Percentiles rank a stretch among this genome's conserved stretches.
Evolutionary conservation across 2,329 filamentous ascomycete species (phyloP).

Genomic region (Aspergillus sergii): DNA sequence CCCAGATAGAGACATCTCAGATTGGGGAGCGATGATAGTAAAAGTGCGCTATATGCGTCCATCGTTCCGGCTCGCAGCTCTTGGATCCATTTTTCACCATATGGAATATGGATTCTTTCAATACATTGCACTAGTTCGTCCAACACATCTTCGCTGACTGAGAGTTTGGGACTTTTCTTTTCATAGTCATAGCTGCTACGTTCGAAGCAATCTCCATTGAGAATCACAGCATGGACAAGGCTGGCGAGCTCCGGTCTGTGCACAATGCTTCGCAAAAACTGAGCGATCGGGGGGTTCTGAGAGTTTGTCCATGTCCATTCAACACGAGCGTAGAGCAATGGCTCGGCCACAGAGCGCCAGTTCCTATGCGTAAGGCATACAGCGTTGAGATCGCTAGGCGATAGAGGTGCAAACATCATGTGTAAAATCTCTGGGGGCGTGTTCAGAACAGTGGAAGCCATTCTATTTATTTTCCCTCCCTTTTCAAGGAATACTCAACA

Average conservation of each 20-base stretch:
- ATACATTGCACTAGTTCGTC: conserved; percentile 12
- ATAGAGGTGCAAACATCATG: conserved; percentile 21
- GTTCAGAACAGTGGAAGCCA: neutral
- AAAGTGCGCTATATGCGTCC: conserved; percentile 23
- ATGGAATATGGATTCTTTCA: conserved; percentile 7
- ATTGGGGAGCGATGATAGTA: conserved; percentile 20
- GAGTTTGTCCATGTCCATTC: conserved; percentile 16
- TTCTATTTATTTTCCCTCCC: neutral
- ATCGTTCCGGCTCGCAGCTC: conserved; percentile 16
- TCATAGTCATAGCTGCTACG: neutral
- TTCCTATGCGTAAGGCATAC: conserved; percentile 19
- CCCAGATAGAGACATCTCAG: conserved; percentile 18
- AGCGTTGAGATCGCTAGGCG: conserved; percentile 12
- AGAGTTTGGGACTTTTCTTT: neutral
- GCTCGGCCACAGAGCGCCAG: conserved; percentile 18
- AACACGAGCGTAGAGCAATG: conserved; percentile 23
- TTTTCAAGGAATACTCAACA: too few species aligned
- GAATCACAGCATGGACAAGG: conserved; percentile 15
- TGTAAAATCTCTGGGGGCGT: conserved; percentile 18
- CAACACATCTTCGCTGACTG: conserved; percentile 8
- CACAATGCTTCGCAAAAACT: conserved; percentile 19
- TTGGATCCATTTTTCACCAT: conserved; percentile 17
- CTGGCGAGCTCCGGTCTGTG: conserved; percentile 20
- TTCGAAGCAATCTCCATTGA: conserved; percentile 7
- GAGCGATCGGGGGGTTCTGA: conserved; percentile 17